Evolutionary conservation across 352 stramenopile genomes (phyloP), one percentile per base, ranked within the genome.

Genomic region (Phytophthora foliorum): DNA sequence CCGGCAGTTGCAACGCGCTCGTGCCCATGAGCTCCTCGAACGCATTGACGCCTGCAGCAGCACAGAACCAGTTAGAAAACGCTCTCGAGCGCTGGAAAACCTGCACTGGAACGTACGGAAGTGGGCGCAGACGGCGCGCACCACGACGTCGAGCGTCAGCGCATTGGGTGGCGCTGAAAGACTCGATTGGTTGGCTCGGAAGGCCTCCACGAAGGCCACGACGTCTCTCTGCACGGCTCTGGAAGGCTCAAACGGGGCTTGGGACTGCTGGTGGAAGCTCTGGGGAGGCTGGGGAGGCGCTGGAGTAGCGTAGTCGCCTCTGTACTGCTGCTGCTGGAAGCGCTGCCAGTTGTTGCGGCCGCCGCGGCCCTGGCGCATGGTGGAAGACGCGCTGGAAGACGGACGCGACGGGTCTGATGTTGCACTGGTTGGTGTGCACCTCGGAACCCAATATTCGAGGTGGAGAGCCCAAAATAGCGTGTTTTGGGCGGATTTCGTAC

Each of bases 101-200:
- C 11, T n/a, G 5, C 45, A 21, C 5, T 54, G 9, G 34, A 14
- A 77, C 80, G 63, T 75, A 89, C 83, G 73, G 67, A 92, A 94
- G 54, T 91, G 84, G 24, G 49, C 61, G 63, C 82, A 91, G 39
- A 92, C 81, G 24, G 82, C 84, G 13, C 82, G 81, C 16, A 88
- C 60, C 1, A 82, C 69, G 6, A 74, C 58, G 36, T 73, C 56
- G 13, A 92, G 62, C 16, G 71, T 85, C 45, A 94, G 66, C 34
- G 84, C 84, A 24, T 86, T 92, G 10, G 81, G 84, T 22, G 81
- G 81, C 29, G 75, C 78, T 4, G 73, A 64, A 0, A 68, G 67
- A 69, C 72, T 78, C 54, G 86, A 92, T 51, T 75, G 81, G 50
- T 66, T 83, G 42, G 71, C 67, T 42, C 86, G 81, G 31, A 91